phyloP scores from a whole-genome alignment of 2,329 filamentous ascomycete species.

The Apiospora koreana region DNA sequence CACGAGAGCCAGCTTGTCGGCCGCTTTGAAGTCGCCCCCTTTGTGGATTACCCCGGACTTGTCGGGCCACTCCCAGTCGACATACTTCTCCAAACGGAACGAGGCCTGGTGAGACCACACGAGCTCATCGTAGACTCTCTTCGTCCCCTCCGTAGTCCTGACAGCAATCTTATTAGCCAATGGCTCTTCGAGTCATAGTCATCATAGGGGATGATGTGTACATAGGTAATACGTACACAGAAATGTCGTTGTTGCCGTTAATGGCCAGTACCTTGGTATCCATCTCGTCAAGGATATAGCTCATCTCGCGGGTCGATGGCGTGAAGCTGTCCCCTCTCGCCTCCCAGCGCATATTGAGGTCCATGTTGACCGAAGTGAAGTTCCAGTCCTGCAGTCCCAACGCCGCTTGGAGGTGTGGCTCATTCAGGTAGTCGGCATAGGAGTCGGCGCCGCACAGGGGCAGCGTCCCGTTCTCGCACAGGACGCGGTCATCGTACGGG shows the following conservation, averaged over 20 bases:
- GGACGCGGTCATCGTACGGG: conserved; percentile 13
- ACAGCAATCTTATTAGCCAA: not conserved
- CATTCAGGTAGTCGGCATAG: conserved; percentile 15
- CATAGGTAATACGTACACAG: conserved; percentile 12
- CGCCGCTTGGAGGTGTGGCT: conserved; percentile 11
- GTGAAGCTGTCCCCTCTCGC: conserved; percentile 7
- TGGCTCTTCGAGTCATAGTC: no score
- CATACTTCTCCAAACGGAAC: conserved; percentile 14
- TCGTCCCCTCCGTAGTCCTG: conserved; percentile 17
- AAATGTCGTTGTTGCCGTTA: conserved; percentile 17
- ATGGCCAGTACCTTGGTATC: conserved; percentile 6
- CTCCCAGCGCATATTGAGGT: conserved; percentile 14
- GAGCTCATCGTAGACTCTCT: conserved; percentile 16
- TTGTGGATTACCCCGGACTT: not conserved
- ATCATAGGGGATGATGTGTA: no score
- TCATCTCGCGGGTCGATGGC: conserved; percentile 16
- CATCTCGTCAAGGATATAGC: conserved; percentile 14
- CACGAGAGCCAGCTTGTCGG: conserved; percentile 13
- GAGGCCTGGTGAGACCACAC: conserved; percentile 16
- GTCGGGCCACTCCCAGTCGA: conserved; percentile 15
- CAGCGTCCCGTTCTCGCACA: conserved; percentile 10
- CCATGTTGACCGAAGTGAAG: conserved; percentile 12
- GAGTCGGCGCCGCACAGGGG: conserved; percentile 16
- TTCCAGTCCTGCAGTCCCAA: conserved; percentile 12
- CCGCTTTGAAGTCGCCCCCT: conserved; percentile 16